phyloP scores from a whole-genome alignment of 2,329 filamentous ascomycete species.

The Fusarium mundagurra region DNA sequence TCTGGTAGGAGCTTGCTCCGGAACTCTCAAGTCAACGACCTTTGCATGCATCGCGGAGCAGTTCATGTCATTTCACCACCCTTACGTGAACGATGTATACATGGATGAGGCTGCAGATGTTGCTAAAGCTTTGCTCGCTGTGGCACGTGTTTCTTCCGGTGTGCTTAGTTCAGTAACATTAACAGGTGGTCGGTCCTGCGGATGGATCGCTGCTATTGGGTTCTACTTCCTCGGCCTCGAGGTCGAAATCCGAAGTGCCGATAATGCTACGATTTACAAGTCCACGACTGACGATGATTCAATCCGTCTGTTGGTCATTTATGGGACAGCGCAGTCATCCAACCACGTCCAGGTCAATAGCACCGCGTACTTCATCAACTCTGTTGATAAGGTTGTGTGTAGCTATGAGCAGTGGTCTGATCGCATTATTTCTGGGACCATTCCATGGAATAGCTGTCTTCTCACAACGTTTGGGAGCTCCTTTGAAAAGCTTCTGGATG shows the following conservation, averaged over 20 bases:
- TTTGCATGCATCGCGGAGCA: background rate
- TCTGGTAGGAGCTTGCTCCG: background rate
- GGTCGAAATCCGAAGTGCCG: background rate
- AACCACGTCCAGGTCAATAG: background rate
- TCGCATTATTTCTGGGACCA: rapidly evolving
- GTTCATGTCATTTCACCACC: rapidly evolving
- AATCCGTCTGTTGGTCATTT: rapidly evolving
- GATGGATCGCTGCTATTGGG: background rate
- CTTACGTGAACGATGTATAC: rapidly evolving
- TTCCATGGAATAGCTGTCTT: rapidly evolving
- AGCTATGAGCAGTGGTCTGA: background rate
- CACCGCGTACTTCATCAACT: rapidly evolving
- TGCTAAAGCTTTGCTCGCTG: rapidly evolving
- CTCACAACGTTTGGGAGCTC: rapidly evolving
- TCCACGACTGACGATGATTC: rapidly evolving
- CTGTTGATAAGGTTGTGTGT: rapidly evolving
- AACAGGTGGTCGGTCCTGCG: background rate
- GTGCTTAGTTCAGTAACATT: rapidly evolving
- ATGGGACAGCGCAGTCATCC: rapidly evolving
- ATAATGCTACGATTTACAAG: rapidly evolving
- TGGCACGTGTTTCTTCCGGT: rapidly evolving
- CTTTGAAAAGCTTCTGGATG: rapidly evolving
- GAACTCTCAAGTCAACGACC: rapidly evolving
- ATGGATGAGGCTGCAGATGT: rapidly evolving
- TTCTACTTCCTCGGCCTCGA: background rate